Evolutionary conservation across 192 early-diverging fungal species (phyloP).

Genomic region (Entomortierella chlamydospora): DNA sequence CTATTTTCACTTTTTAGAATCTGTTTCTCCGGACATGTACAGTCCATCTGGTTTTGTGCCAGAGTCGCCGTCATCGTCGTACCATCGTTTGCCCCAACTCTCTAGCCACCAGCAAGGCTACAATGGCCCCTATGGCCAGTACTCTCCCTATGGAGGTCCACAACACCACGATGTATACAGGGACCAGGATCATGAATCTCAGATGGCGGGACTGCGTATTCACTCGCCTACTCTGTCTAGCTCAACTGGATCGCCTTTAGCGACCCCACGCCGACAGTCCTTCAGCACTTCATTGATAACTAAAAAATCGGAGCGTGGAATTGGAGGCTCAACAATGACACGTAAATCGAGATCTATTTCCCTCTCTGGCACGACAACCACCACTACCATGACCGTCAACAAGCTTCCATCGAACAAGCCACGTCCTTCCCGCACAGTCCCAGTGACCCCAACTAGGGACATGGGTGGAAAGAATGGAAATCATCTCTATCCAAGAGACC

Average conservation of each 20-base stretch:
- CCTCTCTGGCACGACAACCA: slow-evolving; percentile 35
- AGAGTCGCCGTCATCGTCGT: slow-evolving; percentile 11
- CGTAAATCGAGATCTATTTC: slow-evolving; percentile 46
- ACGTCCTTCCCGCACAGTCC: slow-evolving; percentile 23
- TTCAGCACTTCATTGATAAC: slow-evolving; percentile 38
- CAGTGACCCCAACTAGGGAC: slow-evolving; percentile 27
- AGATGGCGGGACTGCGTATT: slow-evolving; percentile 45
- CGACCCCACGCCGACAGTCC: slow-evolving; percentile 44
- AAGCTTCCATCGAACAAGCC: slow-evolving; percentile 34
- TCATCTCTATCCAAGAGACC: slow-evolving; percentile 24
- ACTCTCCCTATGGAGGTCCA: slow-evolving; percentile 15
- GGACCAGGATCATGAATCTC: slow-evolving; percentile 51
- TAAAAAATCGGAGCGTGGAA: slow-evolving; percentile 15
- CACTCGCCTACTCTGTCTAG: slow-evolving; percentile 39
- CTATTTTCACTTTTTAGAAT: slow-evolving; percentile 5
- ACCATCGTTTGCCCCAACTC: slow-evolving; percentile 18
- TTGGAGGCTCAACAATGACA: slow-evolving; percentile 31
- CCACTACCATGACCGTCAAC: slow-evolving; percentile 34
- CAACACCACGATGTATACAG: slow-evolving; percentile 21
- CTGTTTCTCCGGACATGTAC: slow-evolving; percentile 47
- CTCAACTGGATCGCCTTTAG: slow-evolving; percentile 1
- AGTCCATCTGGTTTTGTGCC: slow-evolving; percentile 37
- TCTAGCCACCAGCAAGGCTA: slow-evolving; percentile 15
- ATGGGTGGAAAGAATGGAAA: slow-evolving; percentile 1
- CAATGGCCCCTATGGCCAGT: slow-evolving; percentile 18